Percentiles rank a stretch among this genome's conserved stretches.
Evolutionary conservation across 192 early-diverging fungal genomes (phyloP).

Genomic region (Pecoramyces ruminantium): DNA sequence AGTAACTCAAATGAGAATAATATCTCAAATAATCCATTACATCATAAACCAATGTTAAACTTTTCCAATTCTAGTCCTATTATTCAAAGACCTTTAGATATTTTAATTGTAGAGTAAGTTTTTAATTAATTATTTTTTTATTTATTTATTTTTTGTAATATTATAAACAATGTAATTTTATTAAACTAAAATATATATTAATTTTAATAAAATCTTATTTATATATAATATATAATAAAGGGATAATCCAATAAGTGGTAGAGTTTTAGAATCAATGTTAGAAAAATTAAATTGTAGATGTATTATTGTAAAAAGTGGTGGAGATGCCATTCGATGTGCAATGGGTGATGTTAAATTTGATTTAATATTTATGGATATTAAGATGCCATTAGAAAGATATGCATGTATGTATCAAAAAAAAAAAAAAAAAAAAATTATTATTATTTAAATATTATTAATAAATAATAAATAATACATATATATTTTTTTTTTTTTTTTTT

Average conservation of each 20-base stretch:
- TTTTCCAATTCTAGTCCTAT: neutral
- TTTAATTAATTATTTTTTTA: neutral
- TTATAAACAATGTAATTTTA: no score
- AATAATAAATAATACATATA: no score
- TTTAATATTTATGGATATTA: slow-evolving; percentile 82
- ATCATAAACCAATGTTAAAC: slow-evolving; percentile 1
- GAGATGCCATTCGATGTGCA: slow-evolving; percentile 72
- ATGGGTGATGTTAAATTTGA: slow-evolving; percentile 82
- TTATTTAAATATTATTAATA: no score
- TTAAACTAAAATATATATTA: no score
- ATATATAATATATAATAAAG: neutral
- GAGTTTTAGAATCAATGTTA: slow-evolving; percentile 82
- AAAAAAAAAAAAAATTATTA: no score
- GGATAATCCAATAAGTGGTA: slow-evolving; percentile 75
- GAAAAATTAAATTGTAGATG: slow-evolving; percentile 55
- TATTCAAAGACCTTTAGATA: slow-evolving; percentile 9
- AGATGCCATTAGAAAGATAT: slow-evolving; percentile 60
- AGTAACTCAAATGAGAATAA: neutral
- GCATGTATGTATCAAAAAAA: slow-evolving; percentile 26
- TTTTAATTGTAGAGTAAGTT: slow-evolving; percentile 55
- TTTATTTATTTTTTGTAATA: neutral
- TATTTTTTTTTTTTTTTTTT: no score
- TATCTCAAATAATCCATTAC: neutral
- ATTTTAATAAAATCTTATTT: no score
- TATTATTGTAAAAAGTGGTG: slow-evolving; percentile 74